Percentiles rank a stretch among this genome's conserved stretches.
Conservation (phyloP, 2,329 filamentous ascomycete species). For the Orbilia blumenaviensis region DNA sequence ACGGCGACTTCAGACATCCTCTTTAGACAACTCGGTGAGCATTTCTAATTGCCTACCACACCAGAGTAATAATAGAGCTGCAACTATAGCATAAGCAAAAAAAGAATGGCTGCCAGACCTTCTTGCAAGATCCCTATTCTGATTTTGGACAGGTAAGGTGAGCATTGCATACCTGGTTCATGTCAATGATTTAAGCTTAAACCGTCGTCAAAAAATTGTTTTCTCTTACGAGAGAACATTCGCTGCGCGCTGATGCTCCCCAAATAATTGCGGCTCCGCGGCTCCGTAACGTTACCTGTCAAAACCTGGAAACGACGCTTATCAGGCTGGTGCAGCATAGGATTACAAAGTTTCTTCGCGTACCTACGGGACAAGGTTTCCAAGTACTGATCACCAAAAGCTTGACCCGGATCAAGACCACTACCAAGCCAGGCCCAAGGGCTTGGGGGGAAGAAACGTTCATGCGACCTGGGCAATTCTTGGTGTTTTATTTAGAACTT, state of each 20-base stretch:
- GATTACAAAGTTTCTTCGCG: conserved; percentile 32
- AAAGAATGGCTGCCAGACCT: conserved; percentile 18
- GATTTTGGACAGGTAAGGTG: conserved; percentile 7
- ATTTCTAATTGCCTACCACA: conserved; percentile 53
- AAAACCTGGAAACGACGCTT: conserved; percentile 26
- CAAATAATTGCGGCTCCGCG: conserved; percentile 10
- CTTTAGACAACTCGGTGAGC: conserved; percentile 36
- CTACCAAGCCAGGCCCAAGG: conserved; percentile 32
- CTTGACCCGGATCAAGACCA: conserved; percentile 41
- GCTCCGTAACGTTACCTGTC: conserved; percentile 18
- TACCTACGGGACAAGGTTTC: conserved; percentile 33
- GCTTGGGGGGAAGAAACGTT: conserved; percentile 39
- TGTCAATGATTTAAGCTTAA: conserved; percentile 37
- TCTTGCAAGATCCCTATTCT: background rate
- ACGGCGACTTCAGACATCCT: conserved; percentile 34
- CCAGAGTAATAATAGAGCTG: conserved; percentile 33
- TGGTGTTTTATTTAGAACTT: conserved; percentile 44
- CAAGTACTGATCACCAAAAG: conserved; percentile 43
- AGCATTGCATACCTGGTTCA: conserved; percentile 16
- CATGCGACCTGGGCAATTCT: conserved; percentile 36
- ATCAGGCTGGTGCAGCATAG: conserved; percentile 6
- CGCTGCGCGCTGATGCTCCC: too few relatives aligned
- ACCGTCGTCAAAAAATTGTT: conserved; percentile 4
- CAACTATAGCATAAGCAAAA: conserved; percentile 35
- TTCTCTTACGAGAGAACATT: background rate